These are phyloP conservation scores for Orobanche coerulescens DNA, from an alignment of 257 asterid genomes.

Conservation along the genomic window DNA sequence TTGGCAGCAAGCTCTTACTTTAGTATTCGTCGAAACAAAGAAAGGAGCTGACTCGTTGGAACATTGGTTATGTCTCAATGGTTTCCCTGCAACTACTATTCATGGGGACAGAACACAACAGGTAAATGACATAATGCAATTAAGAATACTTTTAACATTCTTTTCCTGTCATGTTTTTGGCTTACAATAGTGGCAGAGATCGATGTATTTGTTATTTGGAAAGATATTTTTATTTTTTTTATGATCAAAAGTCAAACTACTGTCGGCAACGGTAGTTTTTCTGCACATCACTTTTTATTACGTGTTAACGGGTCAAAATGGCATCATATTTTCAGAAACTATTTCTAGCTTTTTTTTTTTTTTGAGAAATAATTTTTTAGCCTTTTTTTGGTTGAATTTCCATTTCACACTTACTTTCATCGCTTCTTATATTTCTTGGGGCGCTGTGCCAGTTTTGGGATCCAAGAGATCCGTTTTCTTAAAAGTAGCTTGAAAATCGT, in stretches of 20 bases:
- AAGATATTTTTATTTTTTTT: not conserved
- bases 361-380: too few species aligned
- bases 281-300: not conserved
- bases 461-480: too few species aligned
- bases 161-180: not conserved
- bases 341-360: too few species aligned
- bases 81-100: conserved; percentile 84
- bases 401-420: too few species aligned
- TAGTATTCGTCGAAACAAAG: conserved; percentile 89
- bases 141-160: not conserved
- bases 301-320: too few species aligned
- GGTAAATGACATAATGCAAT: conserved; percentile 29
- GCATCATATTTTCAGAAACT: too few species aligned
- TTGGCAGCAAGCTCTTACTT: conserved; percentile 63
- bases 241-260: not conserved
- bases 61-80: conserved; percentile 51
- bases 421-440: too few species aligned
- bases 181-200: too few species aligned
- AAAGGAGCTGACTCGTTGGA: conserved; percentile 86
- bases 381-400: too few species aligned
- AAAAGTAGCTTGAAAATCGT: too few species aligned
- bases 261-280: not conserved
- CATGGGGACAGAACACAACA: conserved; percentile 91
- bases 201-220: not conserved
- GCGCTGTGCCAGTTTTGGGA: too few species aligned